Evolutionary conservation across 129 eudicot species (phyloP), one percentile per base, ranked within the genome.

Genomic region (Flaveria robusta): DNA sequence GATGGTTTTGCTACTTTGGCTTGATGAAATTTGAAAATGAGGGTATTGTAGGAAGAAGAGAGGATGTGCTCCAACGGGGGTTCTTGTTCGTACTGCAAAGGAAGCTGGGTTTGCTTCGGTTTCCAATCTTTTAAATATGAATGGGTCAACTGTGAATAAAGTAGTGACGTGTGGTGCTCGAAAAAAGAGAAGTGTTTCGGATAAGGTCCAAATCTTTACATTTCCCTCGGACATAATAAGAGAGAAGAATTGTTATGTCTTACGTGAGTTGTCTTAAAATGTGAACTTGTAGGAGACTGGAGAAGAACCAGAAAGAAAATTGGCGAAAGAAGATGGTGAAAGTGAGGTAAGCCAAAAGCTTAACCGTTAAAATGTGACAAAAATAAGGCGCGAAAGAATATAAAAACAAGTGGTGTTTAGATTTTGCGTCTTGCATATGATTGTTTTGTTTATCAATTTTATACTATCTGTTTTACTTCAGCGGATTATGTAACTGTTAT

Each of bases 21-120:
- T 66, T 75, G 55, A 72, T 10, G 42, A 31, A 62, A n/a, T 66
- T 52, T 58, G 41, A 65, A 26, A 78, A 37, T 18, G 74, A 45
- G 73, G 69, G 11, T 68, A 7, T 73, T 78, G 55, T 81, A 88
- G 92, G 95, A 89, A 86, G 77, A 89, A 84, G 81, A 79, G 82
- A 78, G 91, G 94, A 62, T 76, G 55, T 9, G 50, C 46, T 47
- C 91, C 95, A 49, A 89, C 91, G 42, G 95, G 94, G 51, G 52
- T 46, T 15, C 89, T 89, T 55, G 13, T 58, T 39, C 88, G 54
- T 67, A 69, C 83, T 72, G 89, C 89, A 31, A 89, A 89, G 83
- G 81, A 78, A 50, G 72, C 67, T 31, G 95, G 91, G 72, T 86
- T 27, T 82, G 72, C 88, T 60, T 88, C 91, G 45, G 91, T 88